Base-by-base conservation (phyloP, 331 rosid species). In the Quercus lobata region DNA sequence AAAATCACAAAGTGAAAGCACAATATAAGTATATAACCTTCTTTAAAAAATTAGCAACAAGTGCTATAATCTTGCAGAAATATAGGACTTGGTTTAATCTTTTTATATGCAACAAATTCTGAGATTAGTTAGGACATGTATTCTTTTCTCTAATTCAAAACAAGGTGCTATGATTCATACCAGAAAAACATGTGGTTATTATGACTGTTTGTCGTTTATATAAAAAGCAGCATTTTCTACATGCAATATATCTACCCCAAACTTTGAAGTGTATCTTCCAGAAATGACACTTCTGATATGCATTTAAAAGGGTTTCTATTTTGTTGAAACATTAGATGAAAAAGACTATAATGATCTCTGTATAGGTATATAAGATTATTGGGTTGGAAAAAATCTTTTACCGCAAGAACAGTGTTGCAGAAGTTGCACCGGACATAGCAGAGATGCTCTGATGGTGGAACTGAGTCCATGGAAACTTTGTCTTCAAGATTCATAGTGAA, bases 381-480 rank as follows among this genome's bases (percentile, higher is more conserved):
- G 37, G 71, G 11, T 63, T 61, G 35, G 46, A 18, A 14, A 63
- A 63, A 2, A 29, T 37, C 7, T 18, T 68, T 71, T 87, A 91
- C 99, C 89, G 98, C 98, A 21, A 96, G 99, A 79, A 96, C 93
- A 54, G 98, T 91, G 97, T 84, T 90, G 86, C 99, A 96, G 86
- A 93, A 96, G 91, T 91, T 93, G 93, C 99, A 96, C 74, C 97
- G 94, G 66, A 93, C 98, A 63, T 96, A 96, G 88, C 99, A 96
- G 81, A 93, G 93, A 49, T 96, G 97, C 58, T 93, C 98, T 77
- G 97, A 83, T 1, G 96, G 88, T 22, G 91, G 94, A 84, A 72
- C 84, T 29, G 89, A 72, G 80, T 91, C 99, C 97, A 87, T 88
- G 77, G 90, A 76, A 27, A 85, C 86, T 84, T 91, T 91, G 49